Evolutionary conservation across 192 early-diverging fungal species (phyloP), one percentile per base, ranked within the genome.

Genomic region (Chytriomyces sp.): DNA sequence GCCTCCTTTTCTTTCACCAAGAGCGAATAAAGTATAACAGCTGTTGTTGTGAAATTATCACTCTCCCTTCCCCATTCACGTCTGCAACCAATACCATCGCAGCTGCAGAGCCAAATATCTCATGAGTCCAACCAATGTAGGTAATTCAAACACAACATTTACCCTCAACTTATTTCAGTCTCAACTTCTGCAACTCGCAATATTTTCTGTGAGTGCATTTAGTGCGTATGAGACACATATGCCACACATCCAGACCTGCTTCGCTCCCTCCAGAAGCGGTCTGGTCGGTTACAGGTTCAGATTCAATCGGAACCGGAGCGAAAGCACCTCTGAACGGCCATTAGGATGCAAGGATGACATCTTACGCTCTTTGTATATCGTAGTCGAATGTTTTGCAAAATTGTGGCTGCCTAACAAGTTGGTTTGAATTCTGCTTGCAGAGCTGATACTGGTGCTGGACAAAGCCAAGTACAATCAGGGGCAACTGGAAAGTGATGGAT

Each of bases 331-430:
- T 14, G 72, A 28, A 57, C 31, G 19, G 72, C 14, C 52, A 22
- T 31, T 7, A 5, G 26, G 31, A 33, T 71, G 37, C 34, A 12
- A 8, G 66, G 30, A 25, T 72, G 70, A n/a, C n/a, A n/a, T n/a
- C n/a, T 39, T 5, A 19, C 19, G 4, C 6, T 25, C 72, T 5
- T 66, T 73, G 67, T 17, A 28, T 17, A 31, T 72, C 22, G n/a
- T 72, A 17, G 66, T 10, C 5, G 33, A 10, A 14, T 39, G 19
- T 74, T 10, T 44, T 14, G n/a, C 7, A 3, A 74, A 37, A 40
- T 75, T 25, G 4, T 71, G 72, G n/a, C 17, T 75, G 40, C 37
- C 75, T 22, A 71, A 71, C 54, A 59, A 14, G 70, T 31, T 33
- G 17, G 25, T 44, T 7, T 44, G 8, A 44, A 44, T 44, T 44